Evolutionary conservation across 2,329 filamentous ascomycete species (phyloP).

Genomic region (Alternaria solani): DNA sequence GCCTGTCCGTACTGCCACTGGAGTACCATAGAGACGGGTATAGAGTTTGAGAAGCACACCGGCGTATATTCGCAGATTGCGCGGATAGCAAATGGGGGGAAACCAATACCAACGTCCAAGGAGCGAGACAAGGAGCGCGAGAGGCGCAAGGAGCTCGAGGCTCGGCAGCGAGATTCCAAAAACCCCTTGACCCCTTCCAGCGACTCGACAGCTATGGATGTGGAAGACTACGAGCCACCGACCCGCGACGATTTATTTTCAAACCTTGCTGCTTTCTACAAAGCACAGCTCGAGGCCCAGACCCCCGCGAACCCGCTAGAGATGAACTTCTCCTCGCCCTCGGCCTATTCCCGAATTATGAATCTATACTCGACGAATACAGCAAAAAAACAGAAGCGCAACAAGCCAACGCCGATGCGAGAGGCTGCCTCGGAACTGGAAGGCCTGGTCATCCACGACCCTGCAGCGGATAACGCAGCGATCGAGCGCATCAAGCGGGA

Average conservation of each 20-base stretch:
- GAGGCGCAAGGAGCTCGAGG: conserved; percentile 43
- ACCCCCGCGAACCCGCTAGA: conserved; percentile 61
- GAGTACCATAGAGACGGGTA: conserved; percentile 87
- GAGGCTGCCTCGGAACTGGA: conserved; percentile 77
- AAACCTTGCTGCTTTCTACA: conserved; percentile 81
- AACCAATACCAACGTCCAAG: conserved; percentile 51
- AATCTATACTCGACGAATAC: conserved; percentile 74
- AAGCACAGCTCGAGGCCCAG: conserved; percentile 70
- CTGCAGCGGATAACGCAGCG: conserved; percentile 66
- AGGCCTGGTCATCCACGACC: conserved; percentile 70
- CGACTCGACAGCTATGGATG: conserved; percentile 20
- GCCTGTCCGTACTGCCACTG: conserved; percentile 92
- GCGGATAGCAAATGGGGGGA: conserved; percentile 66
- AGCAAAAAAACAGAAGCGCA: conserved; percentile 64
- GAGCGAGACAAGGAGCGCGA: conserved; percentile 52
- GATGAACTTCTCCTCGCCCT: conserved; percentile 74
- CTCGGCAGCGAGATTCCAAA: conserved; percentile 27
- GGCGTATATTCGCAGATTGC: conserved; percentile 83
- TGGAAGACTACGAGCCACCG: conserved; percentile 43
- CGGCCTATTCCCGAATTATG: conserved; percentile 87
- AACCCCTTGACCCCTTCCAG: conserved; percentile 28
- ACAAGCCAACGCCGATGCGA: conserved; percentile 77
- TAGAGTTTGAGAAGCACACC: conserved; percentile 88
- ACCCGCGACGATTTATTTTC: conserved; percentile 76
- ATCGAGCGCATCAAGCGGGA: conserved; percentile 65